phyloP scores from a whole-genome alignment of 2,329 filamentous ascomycete species.

The Colletotrichum coccodes region DNA sequence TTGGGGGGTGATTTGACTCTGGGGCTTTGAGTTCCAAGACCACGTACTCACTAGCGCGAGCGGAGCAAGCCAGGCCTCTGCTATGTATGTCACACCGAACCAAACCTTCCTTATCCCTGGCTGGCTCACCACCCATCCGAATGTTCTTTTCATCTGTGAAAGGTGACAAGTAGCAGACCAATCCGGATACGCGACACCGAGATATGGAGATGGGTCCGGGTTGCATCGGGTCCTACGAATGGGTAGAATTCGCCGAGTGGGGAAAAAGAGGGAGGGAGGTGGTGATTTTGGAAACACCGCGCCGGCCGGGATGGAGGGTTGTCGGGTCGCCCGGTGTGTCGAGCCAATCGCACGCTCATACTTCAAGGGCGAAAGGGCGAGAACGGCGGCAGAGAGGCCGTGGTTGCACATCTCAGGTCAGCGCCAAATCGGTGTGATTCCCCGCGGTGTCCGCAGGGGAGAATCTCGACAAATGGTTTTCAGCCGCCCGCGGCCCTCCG shows the following conservation, averaged over 20 bases:
- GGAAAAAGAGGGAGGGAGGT: neutral
- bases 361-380: neutral
- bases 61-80: neutral
- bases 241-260: neutral
- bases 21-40: too few relatives aligned
- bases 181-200: neutral
- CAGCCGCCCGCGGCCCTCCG: slow-evolving; percentile 15
- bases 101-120: neutral
- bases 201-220: slow-evolving; percentile 12
- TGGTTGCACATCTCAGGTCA: neutral
- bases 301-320: neutral
- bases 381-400: neutral
- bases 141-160: neutral
- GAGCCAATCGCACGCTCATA: slow-evolving; percentile 11
- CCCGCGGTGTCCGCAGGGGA: slow-evolving; percentile 2
- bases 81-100: neutral
- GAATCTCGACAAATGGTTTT: slow-evolving; percentile 1
- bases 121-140: neutral
- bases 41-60: neutral
- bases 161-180: slow-evolving; percentile 3
- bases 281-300: neutral
- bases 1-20: neutral
- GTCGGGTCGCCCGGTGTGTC: slow-evolving; percentile 16
- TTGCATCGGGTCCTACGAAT: slow-evolving; percentile 21
- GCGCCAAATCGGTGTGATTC: slow-evolving; percentile 32